Evolutionary conservation across 495 filamentous ascomycete species (phyloP).

Genomic region (Bacidia gigantensis): DNA sequence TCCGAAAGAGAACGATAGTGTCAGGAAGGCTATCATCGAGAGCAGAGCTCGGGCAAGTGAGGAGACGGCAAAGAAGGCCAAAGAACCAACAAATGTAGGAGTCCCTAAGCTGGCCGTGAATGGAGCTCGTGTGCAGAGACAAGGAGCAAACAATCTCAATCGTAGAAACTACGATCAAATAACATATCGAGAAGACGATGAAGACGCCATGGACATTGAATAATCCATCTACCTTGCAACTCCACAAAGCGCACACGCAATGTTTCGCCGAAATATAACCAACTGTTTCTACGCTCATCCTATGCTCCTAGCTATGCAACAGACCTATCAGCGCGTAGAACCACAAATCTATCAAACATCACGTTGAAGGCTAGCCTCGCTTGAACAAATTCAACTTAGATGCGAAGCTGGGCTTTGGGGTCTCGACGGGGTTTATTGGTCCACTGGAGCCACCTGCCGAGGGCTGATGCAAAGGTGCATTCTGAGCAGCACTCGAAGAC

Average conservation of each 20-base stretch:
- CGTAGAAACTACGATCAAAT: background rate
- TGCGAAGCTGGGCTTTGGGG: background rate
- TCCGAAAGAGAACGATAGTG: conserved; percentile 63
- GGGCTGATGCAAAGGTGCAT: conserved; percentile 4
- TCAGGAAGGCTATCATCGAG: conserved; percentile 77
- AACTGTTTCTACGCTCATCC: too few species aligned
- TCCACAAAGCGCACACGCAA: background rate
- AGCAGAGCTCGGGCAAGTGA: conserved; percentile 53
- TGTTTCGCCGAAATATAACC: too few species aligned
- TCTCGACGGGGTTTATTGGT: background rate
- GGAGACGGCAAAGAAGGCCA: conserved; percentile 23
- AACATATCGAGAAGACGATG: conserved; percentile 24
- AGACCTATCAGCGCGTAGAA: background rate
- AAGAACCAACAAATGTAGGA: background rate
- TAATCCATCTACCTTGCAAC: conserved; percentile 18
- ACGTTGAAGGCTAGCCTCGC: background rate
- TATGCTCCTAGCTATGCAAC: background rate
- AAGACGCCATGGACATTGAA: conserved; percentile 63
- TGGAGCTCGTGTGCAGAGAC: background rate
- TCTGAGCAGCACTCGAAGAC: conserved; percentile 5
- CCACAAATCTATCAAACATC: background rate
- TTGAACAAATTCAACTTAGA: conserved; percentile 12
- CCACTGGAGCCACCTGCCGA: background rate
- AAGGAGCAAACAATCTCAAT: background rate
- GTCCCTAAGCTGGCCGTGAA: background rate